These are phyloP conservation scores for Solanum gracilifrons DNA, from an alignment of 257 asterid genomes.

Conservation along the genomic window DNA sequence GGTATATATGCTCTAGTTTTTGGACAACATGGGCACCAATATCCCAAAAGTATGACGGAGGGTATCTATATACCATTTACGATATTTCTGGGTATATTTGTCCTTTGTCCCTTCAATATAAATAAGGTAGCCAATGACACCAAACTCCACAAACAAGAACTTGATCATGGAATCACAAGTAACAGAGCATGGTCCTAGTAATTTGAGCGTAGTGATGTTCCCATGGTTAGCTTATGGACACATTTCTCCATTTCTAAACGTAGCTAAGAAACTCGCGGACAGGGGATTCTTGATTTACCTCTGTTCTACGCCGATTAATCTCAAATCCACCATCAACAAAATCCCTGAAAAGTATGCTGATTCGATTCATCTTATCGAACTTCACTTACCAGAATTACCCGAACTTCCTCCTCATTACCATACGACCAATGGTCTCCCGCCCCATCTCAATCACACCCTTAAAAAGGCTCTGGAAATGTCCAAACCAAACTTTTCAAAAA, in stretches of 20 bases:
- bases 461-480: no score
- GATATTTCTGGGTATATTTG: no score
- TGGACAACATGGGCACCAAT: no score
- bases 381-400: conserved; percentile 21
- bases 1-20: no score
- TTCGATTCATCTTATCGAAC: conserved; percentile 19
- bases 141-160: neutral
- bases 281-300: conserved; percentile 12
- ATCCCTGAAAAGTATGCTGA: neutral
- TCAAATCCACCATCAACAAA: conserved; percentile 15
- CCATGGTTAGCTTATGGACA: conserved; percentile 58
- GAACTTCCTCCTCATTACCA: conserved; percentile 34
- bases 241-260: conserved; percentile 34
- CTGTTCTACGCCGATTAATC: conserved; percentile 35
- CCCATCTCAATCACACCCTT: neutral
- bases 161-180: conserved; percentile 7
- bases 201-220: conserved; percentile 19
- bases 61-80: no score
- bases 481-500: no score
- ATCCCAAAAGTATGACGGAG: no score
- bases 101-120: no score
- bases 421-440: conserved; percentile 51
- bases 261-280: conserved; percentile 28
- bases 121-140: neutral
- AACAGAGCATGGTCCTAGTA: no score